These are phyloP conservation scores for Suhomyces prunicola DNA, from an alignment of 805 yeast genomes.

Conservation along the genomic window DNA sequence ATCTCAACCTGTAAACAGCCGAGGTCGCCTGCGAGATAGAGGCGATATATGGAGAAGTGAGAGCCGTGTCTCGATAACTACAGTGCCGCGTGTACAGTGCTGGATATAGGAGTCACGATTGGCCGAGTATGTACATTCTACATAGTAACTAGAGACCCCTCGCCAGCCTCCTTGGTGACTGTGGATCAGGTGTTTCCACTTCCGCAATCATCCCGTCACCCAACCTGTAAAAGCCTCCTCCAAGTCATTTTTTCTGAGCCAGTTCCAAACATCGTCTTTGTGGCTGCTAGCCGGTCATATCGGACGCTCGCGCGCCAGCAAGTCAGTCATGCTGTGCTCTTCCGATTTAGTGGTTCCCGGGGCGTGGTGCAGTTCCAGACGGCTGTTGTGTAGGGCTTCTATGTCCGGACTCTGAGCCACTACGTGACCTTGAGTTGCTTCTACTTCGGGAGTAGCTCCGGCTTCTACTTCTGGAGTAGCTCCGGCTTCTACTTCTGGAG, in stretches of 20 bases:
- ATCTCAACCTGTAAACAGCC: slow-evolving; percentile 1
- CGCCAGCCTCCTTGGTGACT: neutral
- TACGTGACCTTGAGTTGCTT: slow-evolving; percentile 7
- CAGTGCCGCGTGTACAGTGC: neutral
- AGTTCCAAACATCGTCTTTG: neutral
- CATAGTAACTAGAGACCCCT: neutral
- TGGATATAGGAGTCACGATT: neutral
- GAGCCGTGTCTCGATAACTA: neutral
- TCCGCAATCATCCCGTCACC: slow-evolving; percentile 1
- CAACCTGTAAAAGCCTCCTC: slow-evolving; percentile 3
- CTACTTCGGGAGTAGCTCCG: slow-evolving; percentile 7
- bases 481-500: slow-evolving; percentile 12
- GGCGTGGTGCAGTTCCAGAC: neutral
- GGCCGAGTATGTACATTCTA: neutral
- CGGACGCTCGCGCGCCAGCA: neutral
- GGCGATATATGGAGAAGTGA: neutral
- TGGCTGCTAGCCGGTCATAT: neutral
- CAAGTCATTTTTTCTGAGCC: neutral
- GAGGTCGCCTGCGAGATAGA: neutral
- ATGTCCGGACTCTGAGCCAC: neutral
- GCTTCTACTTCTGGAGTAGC: slow-evolving; percentile 8
- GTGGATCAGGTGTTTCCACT: neutral
- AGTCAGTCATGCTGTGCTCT: neutral
- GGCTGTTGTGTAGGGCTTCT: neutral
- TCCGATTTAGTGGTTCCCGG: neutral